Evolutionary conservation across 768 basidiomycete genomes (phyloP).

Genomic region (Suillus hirtellus): DNA sequence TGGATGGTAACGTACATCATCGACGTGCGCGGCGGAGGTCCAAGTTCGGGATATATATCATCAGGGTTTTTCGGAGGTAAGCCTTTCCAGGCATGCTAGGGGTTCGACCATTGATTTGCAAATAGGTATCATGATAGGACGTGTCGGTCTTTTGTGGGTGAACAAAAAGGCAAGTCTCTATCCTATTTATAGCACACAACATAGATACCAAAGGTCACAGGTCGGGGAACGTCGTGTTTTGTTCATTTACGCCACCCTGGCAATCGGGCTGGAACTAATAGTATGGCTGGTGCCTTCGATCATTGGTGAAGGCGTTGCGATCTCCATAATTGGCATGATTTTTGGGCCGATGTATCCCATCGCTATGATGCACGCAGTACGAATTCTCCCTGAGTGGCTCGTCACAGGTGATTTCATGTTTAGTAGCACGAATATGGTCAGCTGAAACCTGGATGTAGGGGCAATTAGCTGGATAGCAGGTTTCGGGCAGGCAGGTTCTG

Average conservation of each 20-base stretch:
- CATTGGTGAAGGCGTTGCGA: constrained; percentile 63
- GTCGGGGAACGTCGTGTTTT: constrained; percentile 33
- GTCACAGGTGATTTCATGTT: constrained; percentile 23
- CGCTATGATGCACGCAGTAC: constrained; percentile 36
- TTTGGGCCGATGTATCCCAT: constrained; percentile 80
- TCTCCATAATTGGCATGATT: constrained; percentile 66
- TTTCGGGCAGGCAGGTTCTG: constrained; percentile 51
- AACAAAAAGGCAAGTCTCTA: constrained; percentile 24
- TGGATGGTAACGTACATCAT: constrained; percentile 68
- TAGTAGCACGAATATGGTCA: constrained; percentile 25
- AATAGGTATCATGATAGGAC: constrained; percentile 30
- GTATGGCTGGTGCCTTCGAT: constrained; percentile 72
- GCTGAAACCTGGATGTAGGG: constrained; percentile 29
- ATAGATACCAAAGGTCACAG: constrained; percentile 17
- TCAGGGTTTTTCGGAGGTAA: constrained; percentile 38
- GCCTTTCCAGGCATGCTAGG: neutral
- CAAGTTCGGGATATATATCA: constrained; percentile 48
- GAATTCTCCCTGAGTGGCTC: constrained; percentile 36
- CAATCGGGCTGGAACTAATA: constrained; percentile 56
- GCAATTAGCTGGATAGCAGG: constrained; percentile 54
- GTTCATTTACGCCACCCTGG: constrained; percentile 30
- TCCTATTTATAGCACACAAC: too few relatives aligned
- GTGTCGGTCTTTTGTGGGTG: constrained; percentile 28
- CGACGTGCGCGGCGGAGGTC: constrained; percentile 43
- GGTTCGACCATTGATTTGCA: neutral